Base-by-base conservation (phyloP, 768 basidiomycete species). In the Coprinellus micaceus region DNA sequence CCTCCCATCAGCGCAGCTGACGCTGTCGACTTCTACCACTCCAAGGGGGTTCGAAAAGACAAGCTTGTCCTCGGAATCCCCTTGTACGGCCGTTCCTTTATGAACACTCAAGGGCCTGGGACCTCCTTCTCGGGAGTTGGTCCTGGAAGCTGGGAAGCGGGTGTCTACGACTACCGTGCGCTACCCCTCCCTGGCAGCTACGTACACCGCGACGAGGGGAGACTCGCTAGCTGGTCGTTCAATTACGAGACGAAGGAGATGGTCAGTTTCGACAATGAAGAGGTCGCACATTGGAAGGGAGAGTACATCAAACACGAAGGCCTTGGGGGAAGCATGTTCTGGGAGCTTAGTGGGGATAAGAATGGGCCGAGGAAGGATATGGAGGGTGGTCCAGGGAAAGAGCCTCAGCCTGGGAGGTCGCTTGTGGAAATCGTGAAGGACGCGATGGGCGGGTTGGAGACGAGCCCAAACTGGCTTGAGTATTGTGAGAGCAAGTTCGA, bases 31-130 rank as follows among this genome's bases (percentile, higher is more conserved):
- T 89, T 82, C 76, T 99, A 92, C 68, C 79, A 72, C 48, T 65
- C 72, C 5, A 75, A 81, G 36, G 96, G 94, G 9, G 87, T 98
- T 21, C 69, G 81, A 4, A 82, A 83, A 12, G 75, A 81, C 66
- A 97, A 96, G 74, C 74, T 99, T 52, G 83, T 98, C 51, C 71
- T 98, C 57, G 96, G 96, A 11, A 82, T 98, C 45, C 97, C 97
- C 0, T 78, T 97, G 4, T 99, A 98, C 62, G 97, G 97, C 1
- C 84, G 96, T 24, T 89, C 89, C 40, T 99, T 99, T 76, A 75
- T 84, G 66, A 84, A 87, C 64, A 94, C 94, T 0, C 71, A 82
- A 44, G 96, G 96, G 0, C 90, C 91, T 4, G 94, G 93, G 0
- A 66, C 74, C 13, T 76, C 89, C 0, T 99, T 87, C 74, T 81